These are phyloP conservation scores for Chlamydomonas sp. DNA, from an alignment of 139 green algal genomes.

Conservation along the genomic window DNA sequence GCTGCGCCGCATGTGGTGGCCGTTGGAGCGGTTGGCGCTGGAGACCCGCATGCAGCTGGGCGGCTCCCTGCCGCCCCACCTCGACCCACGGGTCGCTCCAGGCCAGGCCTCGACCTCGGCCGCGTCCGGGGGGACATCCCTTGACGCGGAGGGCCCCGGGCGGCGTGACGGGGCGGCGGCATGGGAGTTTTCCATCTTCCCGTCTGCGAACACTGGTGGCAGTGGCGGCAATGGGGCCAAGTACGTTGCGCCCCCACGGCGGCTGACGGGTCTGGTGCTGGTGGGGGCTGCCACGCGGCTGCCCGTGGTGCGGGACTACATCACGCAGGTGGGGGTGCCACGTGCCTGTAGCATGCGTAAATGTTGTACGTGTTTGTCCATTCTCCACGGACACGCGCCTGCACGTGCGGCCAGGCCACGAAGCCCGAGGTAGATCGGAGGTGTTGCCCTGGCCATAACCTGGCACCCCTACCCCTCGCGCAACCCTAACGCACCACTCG, in stretches of 20 bases:
- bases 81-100: neutral
- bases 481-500: too few relatives aligned
- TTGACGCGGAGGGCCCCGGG: neutral
- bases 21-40: slow-evolving; percentile 36
- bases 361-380: neutral
- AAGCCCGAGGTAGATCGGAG: too few relatives aligned
- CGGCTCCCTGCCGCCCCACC: neutral
- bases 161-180: slow-evolving; percentile 20
- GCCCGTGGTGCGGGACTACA: slow-evolving; percentile 60
- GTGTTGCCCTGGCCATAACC: too few relatives aligned
- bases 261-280: slow-evolving; percentile 72
- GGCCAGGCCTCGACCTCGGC: neutral
- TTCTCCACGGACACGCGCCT: neutral
- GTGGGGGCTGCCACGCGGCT: slow-evolving; percentile 79
- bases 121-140: slow-evolving; percentile 3
- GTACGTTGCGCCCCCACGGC: slow-evolving; percentile 68
- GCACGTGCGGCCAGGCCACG: neutral
- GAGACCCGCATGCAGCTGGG: slow-evolving; percentile 42
- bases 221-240: neutral
- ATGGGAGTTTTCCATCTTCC: slow-evolving; percentile 28
- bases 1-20: slow-evolving; percentile 57
- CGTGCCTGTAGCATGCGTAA: neutral
- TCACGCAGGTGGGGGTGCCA: slow-evolving; percentile 60
- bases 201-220: neutral
- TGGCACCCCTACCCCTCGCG: too few relatives aligned